Conservation (phyloP, 768 basidiomycete genomes). For the Favolaschia claudopus region DNA sequence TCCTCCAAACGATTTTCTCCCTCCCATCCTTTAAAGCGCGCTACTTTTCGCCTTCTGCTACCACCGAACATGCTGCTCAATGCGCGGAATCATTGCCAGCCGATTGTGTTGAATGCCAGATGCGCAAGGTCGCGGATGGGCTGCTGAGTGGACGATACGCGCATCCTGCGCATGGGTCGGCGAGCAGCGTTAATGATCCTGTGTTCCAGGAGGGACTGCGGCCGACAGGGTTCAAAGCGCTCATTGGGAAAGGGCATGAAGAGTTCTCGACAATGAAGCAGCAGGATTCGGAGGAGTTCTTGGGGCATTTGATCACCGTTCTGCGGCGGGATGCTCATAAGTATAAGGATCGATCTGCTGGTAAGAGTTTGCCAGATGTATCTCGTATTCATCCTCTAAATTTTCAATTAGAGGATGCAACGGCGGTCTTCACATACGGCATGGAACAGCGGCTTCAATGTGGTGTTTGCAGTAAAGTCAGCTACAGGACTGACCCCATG, state of each 20-base stretch:
- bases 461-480: constrained; percentile 74
- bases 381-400: constrained; percentile 4
- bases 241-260: constrained; percentile 91
- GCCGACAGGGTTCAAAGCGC: constrained; percentile 84
- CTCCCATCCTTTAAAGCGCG: constrained; percentile 78
- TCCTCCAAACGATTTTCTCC: constrained; percentile 86
- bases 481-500: constrained; percentile 78
- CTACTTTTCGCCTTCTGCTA: constrained; percentile 54
- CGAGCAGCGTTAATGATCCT: constrained; percentile 45
- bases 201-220: constrained; percentile 86
- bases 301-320: constrained; percentile 78
- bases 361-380: not conserved
- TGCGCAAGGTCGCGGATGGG: constrained; percentile 92
- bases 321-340: constrained; percentile 73
- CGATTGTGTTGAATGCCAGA: constrained; percentile 93
- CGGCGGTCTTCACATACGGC: constrained; percentile 79
- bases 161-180: constrained; percentile 53
- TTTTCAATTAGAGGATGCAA: constrained; percentile 58
- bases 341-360: constrained; percentile 44
- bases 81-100: constrained; percentile 79
- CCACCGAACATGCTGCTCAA: constrained; percentile 56
- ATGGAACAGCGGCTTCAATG: constrained; percentile 92
- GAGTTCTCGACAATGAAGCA: constrained; percentile 98
- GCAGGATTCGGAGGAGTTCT: constrained; percentile 96
- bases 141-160: constrained; percentile 93